A percentile compares a stretch with the other conserved stretches of the same genome.
phyloP scores from a whole-genome alignment of 257 asterid species.

The Primulina eburnea region DNA sequence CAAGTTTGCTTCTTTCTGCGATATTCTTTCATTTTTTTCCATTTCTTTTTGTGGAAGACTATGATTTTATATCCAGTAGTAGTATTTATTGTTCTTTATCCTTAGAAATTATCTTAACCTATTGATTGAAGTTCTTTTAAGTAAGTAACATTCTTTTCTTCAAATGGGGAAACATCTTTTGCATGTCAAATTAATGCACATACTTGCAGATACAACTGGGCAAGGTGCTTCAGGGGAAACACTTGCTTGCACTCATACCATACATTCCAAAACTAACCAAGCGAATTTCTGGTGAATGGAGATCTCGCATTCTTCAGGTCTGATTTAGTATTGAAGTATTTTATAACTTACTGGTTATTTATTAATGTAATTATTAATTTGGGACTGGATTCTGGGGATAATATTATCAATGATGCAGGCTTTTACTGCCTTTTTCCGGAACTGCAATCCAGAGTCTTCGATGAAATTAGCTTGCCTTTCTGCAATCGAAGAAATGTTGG shows the following conservation, averaged over 20 bases:
- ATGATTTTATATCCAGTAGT: neutral
- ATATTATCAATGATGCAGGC: constrained; percentile 45
- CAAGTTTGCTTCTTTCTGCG: constrained; percentile 1
- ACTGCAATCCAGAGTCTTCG: constrained; percentile 55
- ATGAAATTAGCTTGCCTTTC: constrained; percentile 79
- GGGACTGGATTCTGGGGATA: neutral
- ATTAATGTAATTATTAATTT: neutral
- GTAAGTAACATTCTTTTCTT: constrained; percentile 20
- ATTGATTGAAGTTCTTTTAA: neutral
- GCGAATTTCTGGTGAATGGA: constrained; percentile 61
- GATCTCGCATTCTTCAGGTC: constrained; percentile 75
- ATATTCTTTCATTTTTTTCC: neutral
- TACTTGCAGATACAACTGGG: constrained; percentile 58
- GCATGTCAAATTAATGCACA: constrained; percentile 1
- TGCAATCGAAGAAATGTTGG: constrained; percentile 64
- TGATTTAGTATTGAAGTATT: constrained; percentile 18
- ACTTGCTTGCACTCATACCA: constrained; percentile 62
- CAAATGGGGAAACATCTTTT: constrained; percentile 10
- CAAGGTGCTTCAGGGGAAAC: constrained; percentile 52
- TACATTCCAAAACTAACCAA: constrained; percentile 62
- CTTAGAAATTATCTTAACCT: neutral
- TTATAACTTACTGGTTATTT: constrained; percentile 10
- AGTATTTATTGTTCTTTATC: neutral
- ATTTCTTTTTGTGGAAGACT: neutral
- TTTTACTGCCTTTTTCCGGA: constrained; percentile 60